Base-by-base conservation (phyloP, 768 basidiomycete species). In the Amanita rubescens region DNA sequence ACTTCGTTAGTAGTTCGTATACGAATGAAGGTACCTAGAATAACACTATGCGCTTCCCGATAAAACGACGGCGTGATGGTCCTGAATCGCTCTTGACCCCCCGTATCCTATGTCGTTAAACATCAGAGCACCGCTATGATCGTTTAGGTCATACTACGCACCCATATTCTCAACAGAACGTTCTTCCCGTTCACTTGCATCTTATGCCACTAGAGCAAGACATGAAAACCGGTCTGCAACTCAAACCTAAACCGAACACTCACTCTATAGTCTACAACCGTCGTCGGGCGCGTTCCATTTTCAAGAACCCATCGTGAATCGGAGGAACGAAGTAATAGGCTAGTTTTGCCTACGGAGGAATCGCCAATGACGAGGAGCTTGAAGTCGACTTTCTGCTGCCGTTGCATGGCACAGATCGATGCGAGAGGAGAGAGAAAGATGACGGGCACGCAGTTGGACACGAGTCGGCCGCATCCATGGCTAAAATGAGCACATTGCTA, bases 101-200 rank as follows among this genome's bases (percentile, higher is more conserved):
- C 92, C 0, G 93, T 95, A 61, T 96, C 92, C 92, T 94, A 60
- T 33, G 9, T n/a, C 8, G 7, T 30, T 32, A 2, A 14, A 33
- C 7, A 6, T 33, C n/a, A n/a, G n/a, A n/a, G n/a, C n/a, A n/a
- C n/a, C n/a, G n/a, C n/a, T n/a, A n/a, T n/a, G n/a, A n/a, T n/a
- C n/a, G n/a, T n/a, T n/a, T n/a, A n/a, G n/a, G 32, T 12, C 32
- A 12, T 12, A 12, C n/a, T 30, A n/a, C 85, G 57, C 60, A 95
- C 94, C 96, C 96, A 99, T 68, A 98, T 95, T 53, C 89, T 93
- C 15, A 99, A 74, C 71, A 97, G 98, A 59, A 91, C 87, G 62
- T 80, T 89, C 75, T 79, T 85, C 53, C 87, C 84, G 49, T 83
- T 82, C 46, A 90, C 76, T 20, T 87, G 82, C 89, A 93, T 89